Percentiles rank a stretch among this genome's conserved stretches.
These are phyloP conservation scores for Selenicereus undatus DNA, from an alignment of 148 eudicot species.

Conservation along the genomic window DNA sequence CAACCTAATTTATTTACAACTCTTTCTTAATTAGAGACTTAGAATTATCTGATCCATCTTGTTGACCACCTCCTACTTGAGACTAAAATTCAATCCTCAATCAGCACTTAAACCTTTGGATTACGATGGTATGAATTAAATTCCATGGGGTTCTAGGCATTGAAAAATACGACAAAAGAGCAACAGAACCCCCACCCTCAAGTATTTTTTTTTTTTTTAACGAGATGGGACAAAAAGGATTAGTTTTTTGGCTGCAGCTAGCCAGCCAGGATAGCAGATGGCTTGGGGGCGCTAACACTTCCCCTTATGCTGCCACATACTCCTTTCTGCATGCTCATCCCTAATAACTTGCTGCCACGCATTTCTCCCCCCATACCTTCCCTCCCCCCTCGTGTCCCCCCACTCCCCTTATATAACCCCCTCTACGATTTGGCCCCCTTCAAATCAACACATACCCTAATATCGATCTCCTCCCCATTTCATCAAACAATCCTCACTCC, in stretches of 20 bases:
- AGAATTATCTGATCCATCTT: too few relatives aligned
- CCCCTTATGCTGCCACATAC: slow-evolving; percentile 54
- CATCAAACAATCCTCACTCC: not conserved
- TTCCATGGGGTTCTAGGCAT: too few relatives aligned
- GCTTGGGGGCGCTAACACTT: slow-evolving; percentile 36
- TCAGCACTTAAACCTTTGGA: too few relatives aligned
- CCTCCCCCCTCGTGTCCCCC: not conserved
- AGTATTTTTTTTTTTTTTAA: not conserved
- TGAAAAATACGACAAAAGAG: not conserved
- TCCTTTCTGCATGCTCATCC: slow-evolving; percentile 49
- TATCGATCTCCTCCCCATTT: not conserved
- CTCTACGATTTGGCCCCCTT: slow-evolving; percentile 7
- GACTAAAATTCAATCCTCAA: too few relatives aligned
- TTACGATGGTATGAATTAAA: too few relatives aligned
- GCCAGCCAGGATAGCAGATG: slow-evolving; percentile 22
- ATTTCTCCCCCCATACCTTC: slow-evolving; percentile 37
- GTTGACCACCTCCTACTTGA: too few relatives aligned
- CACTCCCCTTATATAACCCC: slow-evolving; percentile 26
- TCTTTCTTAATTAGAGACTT: too few relatives aligned
- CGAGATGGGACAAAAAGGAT: not conserved
- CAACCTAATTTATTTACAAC: too few relatives aligned
- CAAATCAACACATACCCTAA: not conserved
- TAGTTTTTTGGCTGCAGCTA: not conserved
- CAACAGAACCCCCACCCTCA: not conserved
- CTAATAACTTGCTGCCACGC: slow-evolving; percentile 63